Evolutionary conservation across 1,284 basidiomycete genomes (phyloP).

Genomic region (Ganoderma sinense): DNA sequence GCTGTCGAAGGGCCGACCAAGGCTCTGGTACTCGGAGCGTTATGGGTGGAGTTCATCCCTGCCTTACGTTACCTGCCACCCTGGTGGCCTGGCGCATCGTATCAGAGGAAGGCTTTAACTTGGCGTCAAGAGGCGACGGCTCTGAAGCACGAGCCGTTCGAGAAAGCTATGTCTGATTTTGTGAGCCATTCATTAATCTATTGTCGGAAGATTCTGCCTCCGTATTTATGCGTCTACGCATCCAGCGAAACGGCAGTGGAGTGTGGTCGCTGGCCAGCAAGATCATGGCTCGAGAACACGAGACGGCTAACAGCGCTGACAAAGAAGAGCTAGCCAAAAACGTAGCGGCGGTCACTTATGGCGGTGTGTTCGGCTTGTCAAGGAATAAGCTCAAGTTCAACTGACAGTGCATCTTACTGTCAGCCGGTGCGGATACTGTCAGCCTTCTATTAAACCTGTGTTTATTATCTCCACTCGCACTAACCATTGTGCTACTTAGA

Average conservation of each 20-base stretch:
- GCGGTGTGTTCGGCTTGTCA: slow-evolving; percentile 7
- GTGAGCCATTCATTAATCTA: slow-evolving; percentile 13
- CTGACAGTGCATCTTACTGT: neutral
- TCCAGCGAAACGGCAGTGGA: slow-evolving; percentile 13
- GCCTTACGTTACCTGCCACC: slow-evolving; percentile 46
- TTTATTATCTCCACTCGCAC: neutral
- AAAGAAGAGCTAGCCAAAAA: slow-evolving; percentile 26
- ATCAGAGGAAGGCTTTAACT: slow-evolving; percentile 51
- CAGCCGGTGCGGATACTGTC: slow-evolving; percentile 34
- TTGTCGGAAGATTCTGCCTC: slow-evolving; percentile 11
- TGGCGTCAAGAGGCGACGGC: slow-evolving; percentile 30
- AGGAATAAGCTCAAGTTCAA: neutral
- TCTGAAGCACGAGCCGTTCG: slow-evolving; percentile 24
- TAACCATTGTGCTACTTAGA: slow-evolving; percentile 12
- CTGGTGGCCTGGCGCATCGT: slow-evolving; percentile 52
- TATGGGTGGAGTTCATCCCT: slow-evolving; percentile 32
- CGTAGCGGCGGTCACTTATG: slow-evolving; percentile 23
- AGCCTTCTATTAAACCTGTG: neutral
- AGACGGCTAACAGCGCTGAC: slow-evolving; percentile 7
- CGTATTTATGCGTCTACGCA: slow-evolving; percentile 5
- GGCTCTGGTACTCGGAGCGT: slow-evolving; percentile 26
- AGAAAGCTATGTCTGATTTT: slow-evolving; percentile 21
- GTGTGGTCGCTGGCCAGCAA: slow-evolving; percentile 18
- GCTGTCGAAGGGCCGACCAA: slow-evolving; percentile 23
- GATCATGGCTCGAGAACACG: slow-evolving; percentile 17